Conservation (phyloP, 441 rosid species). For the Monsonia emarginata region DNA sequence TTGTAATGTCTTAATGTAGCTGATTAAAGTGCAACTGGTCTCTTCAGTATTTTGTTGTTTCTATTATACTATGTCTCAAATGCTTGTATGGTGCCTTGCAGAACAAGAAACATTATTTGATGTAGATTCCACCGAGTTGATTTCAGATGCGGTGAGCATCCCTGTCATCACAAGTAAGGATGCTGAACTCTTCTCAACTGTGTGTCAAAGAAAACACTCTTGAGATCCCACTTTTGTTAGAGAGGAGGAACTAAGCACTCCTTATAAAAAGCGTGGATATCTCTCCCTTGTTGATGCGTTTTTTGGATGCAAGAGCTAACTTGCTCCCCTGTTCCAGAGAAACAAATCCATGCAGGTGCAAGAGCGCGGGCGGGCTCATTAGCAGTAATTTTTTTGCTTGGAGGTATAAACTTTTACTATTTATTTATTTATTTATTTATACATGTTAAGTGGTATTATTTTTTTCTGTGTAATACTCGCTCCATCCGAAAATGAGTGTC, state of each 20-base stretch:
- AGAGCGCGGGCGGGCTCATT: too few species aligned
- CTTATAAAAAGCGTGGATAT: too few species aligned
- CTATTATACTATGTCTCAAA: not conserved
- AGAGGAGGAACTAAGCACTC: too few species aligned
- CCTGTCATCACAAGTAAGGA: conserved; percentile 95
- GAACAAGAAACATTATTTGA: conserved; percentile 93
- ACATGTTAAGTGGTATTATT: too few species aligned
- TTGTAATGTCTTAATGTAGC: not conserved
- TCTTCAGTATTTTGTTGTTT: not conserved
- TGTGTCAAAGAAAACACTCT: conserved; percentile 59
- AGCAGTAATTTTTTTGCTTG: conserved; percentile 88
- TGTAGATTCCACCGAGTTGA: conserved; percentile 53
- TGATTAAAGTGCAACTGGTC: not conserved
- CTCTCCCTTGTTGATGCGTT: too few species aligned
- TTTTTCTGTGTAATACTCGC: too few species aligned
- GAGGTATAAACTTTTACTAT: conserved; percentile 40
- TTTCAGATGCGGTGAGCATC: conserved; percentile 75
- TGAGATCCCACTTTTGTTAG: too few species aligned
- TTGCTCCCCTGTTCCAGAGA: too few species aligned
- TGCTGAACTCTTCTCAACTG: conserved; percentile 74
- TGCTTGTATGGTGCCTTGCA: conserved; percentile 22
- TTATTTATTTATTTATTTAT: not conserved
- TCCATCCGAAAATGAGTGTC: too few species aligned
- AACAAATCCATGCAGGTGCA: too few species aligned
- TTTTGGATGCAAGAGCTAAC: too few species aligned